Conservation (phyloP, 805 yeast genomes). For the Torulaspora delbrueckii region DNA sequence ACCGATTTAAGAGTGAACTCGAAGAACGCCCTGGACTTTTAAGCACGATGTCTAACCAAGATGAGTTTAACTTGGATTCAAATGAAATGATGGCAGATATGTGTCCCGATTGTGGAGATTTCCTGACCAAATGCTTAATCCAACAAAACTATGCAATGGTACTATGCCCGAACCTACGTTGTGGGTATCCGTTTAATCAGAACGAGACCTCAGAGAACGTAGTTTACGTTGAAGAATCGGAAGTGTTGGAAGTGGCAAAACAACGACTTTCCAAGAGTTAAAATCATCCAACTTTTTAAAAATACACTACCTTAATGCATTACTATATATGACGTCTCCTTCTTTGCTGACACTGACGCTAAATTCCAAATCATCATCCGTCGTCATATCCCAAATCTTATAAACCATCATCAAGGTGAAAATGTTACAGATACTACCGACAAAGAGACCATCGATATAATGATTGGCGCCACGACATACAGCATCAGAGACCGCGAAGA, state of each 20-base stretch:
- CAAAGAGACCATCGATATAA: slow-evolving; percentile 85
- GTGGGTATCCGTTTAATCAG: slow-evolving; percentile 32
- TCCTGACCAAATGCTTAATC: slow-evolving; percentile 29
- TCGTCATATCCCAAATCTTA: slow-evolving; percentile 94
- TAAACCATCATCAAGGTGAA: slow-evolving; percentile 91
- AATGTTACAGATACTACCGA: slow-evolving; percentile 73
- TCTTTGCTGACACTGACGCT: slow-evolving; percentile 56
- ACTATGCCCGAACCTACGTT: slow-evolving; percentile 27
- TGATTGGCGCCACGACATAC: slow-evolving; percentile 74
- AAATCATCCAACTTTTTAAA: neutral
- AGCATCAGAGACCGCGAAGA: slow-evolving; percentile 59
- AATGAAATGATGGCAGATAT: slow-evolving; percentile 1
- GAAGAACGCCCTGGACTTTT: neutral
- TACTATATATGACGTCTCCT: slow-evolving; percentile 31
- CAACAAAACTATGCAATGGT: slow-evolving; percentile 34
- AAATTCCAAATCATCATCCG: slow-evolving; percentile 91
- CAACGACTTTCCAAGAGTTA: slow-evolving; percentile 17
- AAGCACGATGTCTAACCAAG: neutral
- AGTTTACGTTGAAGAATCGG: slow-evolving; percentile 28
- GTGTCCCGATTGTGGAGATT: slow-evolving; percentile 29
- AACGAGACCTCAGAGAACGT: slow-evolving; percentile 19
- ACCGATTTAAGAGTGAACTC: neutral
- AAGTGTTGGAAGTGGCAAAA: slow-evolving; percentile 28
- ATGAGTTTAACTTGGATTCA: neutral
- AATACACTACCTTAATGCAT: slow-evolving; percentile 8